Percentiles rank a stretch among this genome's conserved stretches.
Conservation (phyloP, 176 grass and related monocot species). For the Chrysopogon serrulatus region DNA sequence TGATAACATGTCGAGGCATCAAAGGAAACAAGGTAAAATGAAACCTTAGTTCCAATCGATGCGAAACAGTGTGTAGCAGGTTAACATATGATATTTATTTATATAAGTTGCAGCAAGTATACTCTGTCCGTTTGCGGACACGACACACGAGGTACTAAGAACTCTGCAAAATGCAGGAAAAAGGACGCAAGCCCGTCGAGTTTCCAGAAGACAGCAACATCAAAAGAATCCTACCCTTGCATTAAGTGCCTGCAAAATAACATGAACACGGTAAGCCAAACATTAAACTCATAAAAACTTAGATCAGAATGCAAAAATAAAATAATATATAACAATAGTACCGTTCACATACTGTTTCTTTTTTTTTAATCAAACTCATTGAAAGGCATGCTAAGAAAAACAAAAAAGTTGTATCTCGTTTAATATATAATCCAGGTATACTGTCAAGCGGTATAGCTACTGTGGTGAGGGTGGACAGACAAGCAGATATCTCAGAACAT, state of each 20-base stretch:
- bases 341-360: background rate
- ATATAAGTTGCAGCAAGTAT: background rate
- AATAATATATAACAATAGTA: background rate
- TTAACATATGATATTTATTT: slow-evolving; percentile 11
- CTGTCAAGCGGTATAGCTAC: background rate
- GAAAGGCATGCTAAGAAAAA: background rate
- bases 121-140: background rate
- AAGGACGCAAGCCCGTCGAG: background rate
- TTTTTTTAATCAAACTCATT: background rate
- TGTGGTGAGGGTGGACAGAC: background rate
- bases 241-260: slow-evolving; percentile 37
- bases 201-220: slow-evolving; percentile 13
- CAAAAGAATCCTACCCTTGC: background rate
- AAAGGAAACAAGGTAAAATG: background rate
- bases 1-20: background rate
- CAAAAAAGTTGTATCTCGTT: background rate
- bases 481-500: background rate
- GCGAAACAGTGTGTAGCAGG: background rate
- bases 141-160: background rate
- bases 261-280: background rate
- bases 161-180: background rate
- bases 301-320: background rate
- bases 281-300: background rate
- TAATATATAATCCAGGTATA: background rate
- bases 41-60: background rate